These are phyloP conservation scores for Suillus variegatus DNA, from an alignment of 768 basidiomycete genomes.

Conservation along the genomic window DNA sequence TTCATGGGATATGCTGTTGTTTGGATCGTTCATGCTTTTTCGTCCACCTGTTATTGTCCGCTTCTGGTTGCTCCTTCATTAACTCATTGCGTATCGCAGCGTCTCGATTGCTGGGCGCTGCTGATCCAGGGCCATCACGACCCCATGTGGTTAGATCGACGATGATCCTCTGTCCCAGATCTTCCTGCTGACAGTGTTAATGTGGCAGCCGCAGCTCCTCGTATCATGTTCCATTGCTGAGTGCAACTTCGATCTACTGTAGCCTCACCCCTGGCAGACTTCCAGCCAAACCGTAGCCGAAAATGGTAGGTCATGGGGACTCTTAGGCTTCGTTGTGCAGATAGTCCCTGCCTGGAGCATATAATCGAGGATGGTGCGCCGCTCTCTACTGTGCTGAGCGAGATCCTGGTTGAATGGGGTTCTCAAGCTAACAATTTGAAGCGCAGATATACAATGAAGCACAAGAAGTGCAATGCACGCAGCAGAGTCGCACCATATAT, in stretches of 20 bases:
- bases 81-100: neutral
- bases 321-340: neutral
- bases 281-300: no score
- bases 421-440: neutral
- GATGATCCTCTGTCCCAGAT: neutral
- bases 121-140: neutral
- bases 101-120: neutral
- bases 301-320: neutral
- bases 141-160: neutral
- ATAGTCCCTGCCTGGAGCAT: neutral
- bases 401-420: neutral
- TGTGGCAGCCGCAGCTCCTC: neutral
- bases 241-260: no score
- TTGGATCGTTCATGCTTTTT: neutral
- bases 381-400: neutral
- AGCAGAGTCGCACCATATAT: neutral
- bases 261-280: no score
- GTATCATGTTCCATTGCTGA: neutral
- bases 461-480: neutral
- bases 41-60: neutral
- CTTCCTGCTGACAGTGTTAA: neutral
- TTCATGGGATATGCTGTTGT: neutral
- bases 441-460: neutral
- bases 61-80: neutral
- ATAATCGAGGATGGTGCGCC: neutral